Percentiles rank a stretch among this genome's conserved stretches.
Conservation (phyloP, 495 filamentous ascomycete genomes). For the Penicillium argentinense region DNA sequence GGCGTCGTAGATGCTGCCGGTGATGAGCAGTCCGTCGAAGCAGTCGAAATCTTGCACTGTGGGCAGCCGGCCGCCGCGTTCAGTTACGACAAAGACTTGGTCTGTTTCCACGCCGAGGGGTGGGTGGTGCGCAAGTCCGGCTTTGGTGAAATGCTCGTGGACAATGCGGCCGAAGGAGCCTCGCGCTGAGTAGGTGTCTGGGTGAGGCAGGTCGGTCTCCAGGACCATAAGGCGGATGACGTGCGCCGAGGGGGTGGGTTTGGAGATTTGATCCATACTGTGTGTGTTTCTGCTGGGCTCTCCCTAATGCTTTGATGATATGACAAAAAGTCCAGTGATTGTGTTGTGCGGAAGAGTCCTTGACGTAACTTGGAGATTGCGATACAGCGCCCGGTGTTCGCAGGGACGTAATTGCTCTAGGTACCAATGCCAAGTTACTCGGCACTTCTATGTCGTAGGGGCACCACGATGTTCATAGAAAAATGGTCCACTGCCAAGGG, state of each 20-base stretch:
- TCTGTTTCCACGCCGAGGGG: conserved; percentile 21
- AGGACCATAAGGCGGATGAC: conserved; percentile 24
- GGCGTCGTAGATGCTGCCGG: conserved; percentile 22
- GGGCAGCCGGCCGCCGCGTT: conserved; percentile 17
- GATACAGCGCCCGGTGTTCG: too few relatives aligned
- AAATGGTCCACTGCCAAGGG: too few relatives aligned
- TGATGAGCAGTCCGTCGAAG: conserved; percentile 24
- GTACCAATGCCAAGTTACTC: not conserved
- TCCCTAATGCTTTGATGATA: too few relatives aligned
- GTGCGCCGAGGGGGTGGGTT: conserved; percentile 13
- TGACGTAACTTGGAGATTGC: not conserved
- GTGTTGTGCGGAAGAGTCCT: not conserved
- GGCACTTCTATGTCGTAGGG: not conserved
- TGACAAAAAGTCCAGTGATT: not conserved
- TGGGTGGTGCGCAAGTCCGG: conserved; percentile 19
- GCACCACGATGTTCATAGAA: too few relatives aligned
- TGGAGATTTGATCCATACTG: conserved; percentile 20
- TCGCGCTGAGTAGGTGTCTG: conserved; percentile 21
- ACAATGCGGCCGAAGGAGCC: conserved; percentile 23
- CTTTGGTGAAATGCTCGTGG: conserved; percentile 13
- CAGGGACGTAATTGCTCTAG: not conserved
- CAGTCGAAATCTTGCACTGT: conserved; percentile 10
- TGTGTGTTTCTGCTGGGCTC: not conserved
- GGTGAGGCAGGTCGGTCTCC: conserved; percentile 24
- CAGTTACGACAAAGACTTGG: conserved; percentile 22